Evolutionary conservation across 768 basidiomycete species (phyloP), one percentile per base, ranked within the genome.

Genomic region (Boletus barrowsii): DNA sequence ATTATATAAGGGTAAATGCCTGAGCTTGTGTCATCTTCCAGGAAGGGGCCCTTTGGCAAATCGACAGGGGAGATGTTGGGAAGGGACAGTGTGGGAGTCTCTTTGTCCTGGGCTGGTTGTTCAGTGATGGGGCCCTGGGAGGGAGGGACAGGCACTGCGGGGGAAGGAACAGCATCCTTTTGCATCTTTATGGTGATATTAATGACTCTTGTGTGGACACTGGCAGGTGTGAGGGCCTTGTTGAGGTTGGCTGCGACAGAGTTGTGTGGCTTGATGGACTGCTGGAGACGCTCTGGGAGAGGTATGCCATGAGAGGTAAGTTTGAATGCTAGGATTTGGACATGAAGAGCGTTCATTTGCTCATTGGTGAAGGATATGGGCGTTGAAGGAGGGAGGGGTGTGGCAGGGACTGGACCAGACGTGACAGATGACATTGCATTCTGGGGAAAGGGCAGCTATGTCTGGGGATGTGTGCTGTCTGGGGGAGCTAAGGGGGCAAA

Each of bases 1-100:
- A 68, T 96, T 96, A 76, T 94, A 95, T 22, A 22, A 3, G 94
- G 94, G 63, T 95, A 93, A 55, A 95, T 86, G 39, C 84, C 82
- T 3, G 92, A 93, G 54, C 82, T 77, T 49, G 81, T 75, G 67
- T 95, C 83, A 66, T 90, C 87, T 57, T 96, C 93, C 29, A 90
- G 75, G 71, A 84, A 86, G 6, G 84, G 83, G 0, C 84, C 87
- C 58, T 87, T 87, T 24, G 90, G 86, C 42, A 86, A 66, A 57
- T 88, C 83, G 3, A 79, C 73, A 8, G 80, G 72, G 50, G 85
- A 79, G 8, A 82, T 71, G 35, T 77, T 67, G 8, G 72, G 57
- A 11, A 45, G 56, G 2, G 58, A 18, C 1, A 67, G 58, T 11
- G 76, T 71, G 10, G 76, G 67, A 2, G 60, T 32, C 36, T 87